A percentile compares a stretch with the other conserved stretches of the same genome.
Conservation (phyloP, 2,329 filamentous ascomycete genomes). For the Microsporum audouinii region DNA sequence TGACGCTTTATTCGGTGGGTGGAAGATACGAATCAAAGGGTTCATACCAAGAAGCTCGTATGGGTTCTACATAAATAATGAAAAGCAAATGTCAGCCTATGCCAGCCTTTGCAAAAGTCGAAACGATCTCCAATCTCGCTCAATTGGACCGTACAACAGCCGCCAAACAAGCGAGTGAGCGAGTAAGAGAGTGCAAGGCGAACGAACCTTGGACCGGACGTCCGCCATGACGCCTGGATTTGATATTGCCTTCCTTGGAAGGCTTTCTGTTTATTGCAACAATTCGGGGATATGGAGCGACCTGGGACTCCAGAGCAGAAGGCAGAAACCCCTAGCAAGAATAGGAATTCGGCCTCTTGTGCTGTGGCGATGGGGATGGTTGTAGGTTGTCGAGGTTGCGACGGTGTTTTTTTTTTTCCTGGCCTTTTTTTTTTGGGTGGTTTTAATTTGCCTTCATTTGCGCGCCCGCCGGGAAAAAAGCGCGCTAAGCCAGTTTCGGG, state of each 20-base stretch:
- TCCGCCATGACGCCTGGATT: slow-evolving; percentile 41
- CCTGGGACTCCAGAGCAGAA: slow-evolving; percentile 19
- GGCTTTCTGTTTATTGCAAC: slow-evolving; percentile 38
- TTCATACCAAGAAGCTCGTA: slow-evolving; percentile 92
- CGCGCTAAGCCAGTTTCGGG: not conserved
- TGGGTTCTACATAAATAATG: slow-evolving; percentile 56
- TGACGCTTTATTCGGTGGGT: not conserved
- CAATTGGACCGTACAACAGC: slow-evolving; percentile 12
- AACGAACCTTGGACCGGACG: slow-evolving; percentile 42
- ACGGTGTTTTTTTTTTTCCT: not conserved
- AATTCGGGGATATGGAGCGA: slow-evolving; percentile 27
- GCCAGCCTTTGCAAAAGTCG: not conserved
- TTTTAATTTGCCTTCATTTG: slow-evolving; percentile 2
- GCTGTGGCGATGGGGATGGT: slow-evolving; percentile 9
- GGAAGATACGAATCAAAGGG: not conserved
- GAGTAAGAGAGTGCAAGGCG: slow-evolving; percentile 3
- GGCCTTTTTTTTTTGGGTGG: not conserved
- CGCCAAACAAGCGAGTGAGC: not conserved
- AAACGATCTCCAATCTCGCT: not conserved
- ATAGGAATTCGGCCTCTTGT: slow-evolving; percentile 22
- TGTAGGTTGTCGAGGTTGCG: not conserved
- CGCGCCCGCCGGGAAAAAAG: not conserved
- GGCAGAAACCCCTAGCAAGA: slow-evolving; percentile 25
- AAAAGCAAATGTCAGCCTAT: slow-evolving; percentile 16
- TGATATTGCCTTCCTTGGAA: slow-evolving; percentile 41